Percentiles rank a stretch among this genome's conserved stretches.
These are phyloP conservation scores for Suillus americanus DNA, from an alignment of 768 basidiomycete genomes.

Conservation along the genomic window DNA sequence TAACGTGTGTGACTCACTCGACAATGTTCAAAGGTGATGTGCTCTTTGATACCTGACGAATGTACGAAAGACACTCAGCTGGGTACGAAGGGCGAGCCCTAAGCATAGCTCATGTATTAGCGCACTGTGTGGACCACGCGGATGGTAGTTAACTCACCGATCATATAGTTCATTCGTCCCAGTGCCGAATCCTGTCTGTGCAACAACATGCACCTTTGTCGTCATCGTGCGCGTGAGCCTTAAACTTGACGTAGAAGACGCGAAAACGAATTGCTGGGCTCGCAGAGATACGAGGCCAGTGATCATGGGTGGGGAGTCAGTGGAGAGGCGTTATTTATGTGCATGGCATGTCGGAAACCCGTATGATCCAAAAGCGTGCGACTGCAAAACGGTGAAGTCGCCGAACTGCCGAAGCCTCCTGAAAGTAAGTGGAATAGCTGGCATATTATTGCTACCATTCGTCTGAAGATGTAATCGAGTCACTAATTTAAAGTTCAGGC, in stretches of 20 bases:
- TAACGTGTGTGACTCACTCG: conserved; percentile 49
- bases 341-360: neutral
- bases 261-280: neutral
- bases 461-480: too few relatives aligned
- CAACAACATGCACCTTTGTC: conserved; percentile 56
- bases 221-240: conserved; percentile 24
- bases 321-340: neutral
- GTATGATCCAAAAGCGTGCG: neutral
- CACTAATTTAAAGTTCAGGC: neutral
- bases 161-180: conserved; percentile 88
- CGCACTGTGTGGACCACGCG: neutral
- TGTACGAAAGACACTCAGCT: conserved; percentile 53
- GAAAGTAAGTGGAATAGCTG: neutral
- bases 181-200: conserved; percentile 69
- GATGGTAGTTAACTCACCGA: conserved; percentile 37
- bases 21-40: conserved; percentile 55
- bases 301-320: neutral
- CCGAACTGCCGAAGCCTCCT: neutral
- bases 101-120: conserved; percentile 4
- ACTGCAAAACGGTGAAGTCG: neutral
- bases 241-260: neutral
- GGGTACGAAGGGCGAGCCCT: conserved; percentile 88
- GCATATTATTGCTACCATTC: too few relatives aligned
- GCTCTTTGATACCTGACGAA: conserved; percentile 47
- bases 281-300: neutral